phyloP scores from a whole-genome alignment of 768 basidiomycete species.

The Lentinula sp. region DNA sequence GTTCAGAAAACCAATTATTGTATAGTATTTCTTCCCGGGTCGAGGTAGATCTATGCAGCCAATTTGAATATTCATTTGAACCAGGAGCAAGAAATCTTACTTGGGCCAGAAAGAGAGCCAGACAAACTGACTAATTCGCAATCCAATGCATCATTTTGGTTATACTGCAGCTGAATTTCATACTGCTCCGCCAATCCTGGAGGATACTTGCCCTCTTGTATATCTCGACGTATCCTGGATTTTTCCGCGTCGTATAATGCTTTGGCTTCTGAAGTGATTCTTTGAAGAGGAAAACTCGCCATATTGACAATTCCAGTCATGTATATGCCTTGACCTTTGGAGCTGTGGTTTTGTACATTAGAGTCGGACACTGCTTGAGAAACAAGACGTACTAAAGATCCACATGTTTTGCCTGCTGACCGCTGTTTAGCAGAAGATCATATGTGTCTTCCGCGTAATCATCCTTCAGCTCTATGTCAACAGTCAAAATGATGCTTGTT shows the following conservation, averaged over 20 bases:
- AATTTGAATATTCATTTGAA: constrained; percentile 5
- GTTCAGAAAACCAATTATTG: constrained; percentile 28
- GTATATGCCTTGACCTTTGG: constrained; percentile 10
- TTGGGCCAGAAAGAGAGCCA: constrained; percentile 15
- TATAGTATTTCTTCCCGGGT: constrained; percentile 35
- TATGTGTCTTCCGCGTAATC: constrained; percentile 18
- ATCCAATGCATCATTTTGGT: constrained; percentile 14
- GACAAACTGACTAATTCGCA: constrained; percentile 27
- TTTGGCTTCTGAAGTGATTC: constrained; percentile 10
- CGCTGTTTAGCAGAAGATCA: constrained; percentile 23
- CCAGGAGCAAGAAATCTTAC: constrained; percentile 3
- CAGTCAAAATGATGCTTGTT: neutral
- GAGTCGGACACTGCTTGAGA: too few species aligned
- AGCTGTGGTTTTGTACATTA: constrained; percentile 4
- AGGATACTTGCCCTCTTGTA: constrained; percentile 5
- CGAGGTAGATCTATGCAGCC: constrained; percentile 20
- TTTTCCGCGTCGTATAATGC: constrained; percentile 8
- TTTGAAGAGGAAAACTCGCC: constrained; percentile 12
- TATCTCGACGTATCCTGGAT: constrained; percentile 4
- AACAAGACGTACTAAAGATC: constrained; percentile 23
- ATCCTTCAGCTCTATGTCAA: constrained; percentile 20
- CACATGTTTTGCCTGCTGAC: constrained; percentile 19
- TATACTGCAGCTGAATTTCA: constrained; percentile 9
- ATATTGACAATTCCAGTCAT: constrained; percentile 11
- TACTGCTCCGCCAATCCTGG: constrained; percentile 10